Evolutionary conservation across 1,284 basidiomycete genomes (phyloP), one percentile per base, ranked within the genome.

Genomic region (Rhodotorula sp.): DNA sequence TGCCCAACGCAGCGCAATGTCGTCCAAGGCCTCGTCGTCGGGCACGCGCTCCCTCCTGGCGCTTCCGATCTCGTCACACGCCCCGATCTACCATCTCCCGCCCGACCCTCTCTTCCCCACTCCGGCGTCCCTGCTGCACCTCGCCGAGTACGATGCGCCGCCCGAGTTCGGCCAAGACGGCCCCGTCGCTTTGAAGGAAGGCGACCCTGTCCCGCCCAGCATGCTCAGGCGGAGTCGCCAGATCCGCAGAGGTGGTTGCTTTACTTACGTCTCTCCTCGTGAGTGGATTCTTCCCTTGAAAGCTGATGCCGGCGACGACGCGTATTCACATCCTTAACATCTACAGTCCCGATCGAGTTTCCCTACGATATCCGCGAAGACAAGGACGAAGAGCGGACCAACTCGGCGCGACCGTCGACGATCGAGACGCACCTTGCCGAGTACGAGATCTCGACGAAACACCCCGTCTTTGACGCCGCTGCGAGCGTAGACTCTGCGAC

Each of bases 191-290:
- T 60, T 75, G 33, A 69, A 62, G 44, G 48, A 57, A 12, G 74
- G 74, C 24, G 74, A 74, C 33, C 54, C 67, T 2, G 68, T 74
- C 1, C 72, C 74, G 44, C 77, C 77, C 18, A 69, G 69, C 14
- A 77, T 76, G 69, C 62, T 76, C 8, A 44, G 77, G 15, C 65
- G 77, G 29, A 69, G 69, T 5, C 24, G 77, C 10, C 70, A 68
- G 57, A 66, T 77, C 14, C 37, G 64, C 5, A 61, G 67, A 20
- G 76, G 86, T 33, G 85, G 87, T 0, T 91, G 93, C 78, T 97
- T 91, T 83, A 88, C 91, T 18, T 88, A 89, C 78, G 88, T 92
- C 59, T 85, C 89, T 2, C 94, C 95, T 0, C 86, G 69, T 70
- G n/a, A 49, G 62, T 58, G 4, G 10, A 44, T n/a, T 26, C 54